Base-by-base conservation (phyloP, 768 basidiomycete genomes). In the Cystobasidium ongulense region DNA sequence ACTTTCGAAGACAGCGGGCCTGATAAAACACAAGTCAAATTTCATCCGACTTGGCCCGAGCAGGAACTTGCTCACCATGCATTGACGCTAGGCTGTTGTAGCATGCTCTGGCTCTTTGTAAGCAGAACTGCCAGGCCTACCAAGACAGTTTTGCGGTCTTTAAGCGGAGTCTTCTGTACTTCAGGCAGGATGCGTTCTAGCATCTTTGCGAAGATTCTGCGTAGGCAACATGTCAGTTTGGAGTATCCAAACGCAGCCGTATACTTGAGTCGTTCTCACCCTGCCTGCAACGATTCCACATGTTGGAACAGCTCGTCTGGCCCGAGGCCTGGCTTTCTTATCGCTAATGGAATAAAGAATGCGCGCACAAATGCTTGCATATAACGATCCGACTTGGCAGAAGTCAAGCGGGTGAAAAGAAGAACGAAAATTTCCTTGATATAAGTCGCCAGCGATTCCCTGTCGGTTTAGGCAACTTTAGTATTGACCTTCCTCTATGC, bases 371-470 rank as follows among this genome's bases (percentile, higher is more conserved):
- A 89, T 62, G 87, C 84, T 80, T 92, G 90, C 8, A 88, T 87
- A 80, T 88, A 97, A 80, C 88, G 89, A 76, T 93, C 89, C 23
- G 93, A 95, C 81, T 92, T 92, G 82, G 86, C 90, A 25, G 86
- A 85, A 77, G 94, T 92, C 84, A 98, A 85, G 59, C 94, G 85
- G 1, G 87, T 94, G 38, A 97, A 84, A 10, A 97, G 84, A n/a
- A 83, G 79, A 33, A 88, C 88, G 81, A 94, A 84, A 67, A 85
- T 78, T 10, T 87, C 87, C 75, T 88, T 88, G 80, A 92, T 85
- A 82, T 89, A 92, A 43, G 85, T 87, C 68, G 85, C 85, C 77
- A 95, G 84, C 25, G 86, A 83, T 5, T 83, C 79, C 7, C 91
- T 93, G 77, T 38, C 33, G 1, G 29, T 17, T 27, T 0, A 27